Percentiles rank a stretch among this genome's conserved stretches.
Conservation (phyloP, 2,329 filamentous ascomycete species). For the Elsinoe arachidis region DNA sequence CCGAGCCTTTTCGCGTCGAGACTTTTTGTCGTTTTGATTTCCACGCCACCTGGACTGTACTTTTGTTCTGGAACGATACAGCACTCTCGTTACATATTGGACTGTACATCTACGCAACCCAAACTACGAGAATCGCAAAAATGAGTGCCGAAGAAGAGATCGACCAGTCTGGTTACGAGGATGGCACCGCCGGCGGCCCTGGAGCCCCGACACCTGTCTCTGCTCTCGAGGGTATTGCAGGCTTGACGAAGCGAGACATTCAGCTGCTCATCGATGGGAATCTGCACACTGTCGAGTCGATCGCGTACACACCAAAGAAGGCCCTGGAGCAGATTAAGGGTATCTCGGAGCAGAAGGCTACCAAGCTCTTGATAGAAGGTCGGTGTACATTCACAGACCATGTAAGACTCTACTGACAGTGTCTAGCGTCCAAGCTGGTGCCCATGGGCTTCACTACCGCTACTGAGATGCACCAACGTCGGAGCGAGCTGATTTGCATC, state of each 20-base stretch:
- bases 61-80: neutral
- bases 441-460: constrained; percentile 99
- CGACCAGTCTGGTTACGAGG: constrained; percentile 65
- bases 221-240: constrained; percentile 81
- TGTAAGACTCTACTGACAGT: constrained; percentile 12
- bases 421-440: constrained; percentile 79
- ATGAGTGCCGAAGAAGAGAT: constrained; percentile 44
- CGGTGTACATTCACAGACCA: constrained; percentile 21
- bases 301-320: constrained; percentile 80
- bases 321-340: constrained; percentile 92
- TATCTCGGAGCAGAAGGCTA: constrained; percentile 93
- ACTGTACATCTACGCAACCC: neutral
- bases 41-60: neutral
- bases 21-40: neutral
- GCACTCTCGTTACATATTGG: neutral
- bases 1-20: constrained; percentile 3
- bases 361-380: constrained; percentile 86
- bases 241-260: constrained; percentile 89
- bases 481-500: constrained; percentile 95
- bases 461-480: constrained; percentile 95
- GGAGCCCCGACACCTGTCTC: constrained; percentile 87
- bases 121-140: neutral
- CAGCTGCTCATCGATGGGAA: constrained; percentile 86
- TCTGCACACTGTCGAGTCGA: constrained; percentile 89
- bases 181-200: constrained; percentile 65